Evolutionary conservation across 2,329 filamentous ascomycete species (phyloP), one percentile per base, ranked within the genome.

Genomic region (Zopfia rhizophila): DNA sequence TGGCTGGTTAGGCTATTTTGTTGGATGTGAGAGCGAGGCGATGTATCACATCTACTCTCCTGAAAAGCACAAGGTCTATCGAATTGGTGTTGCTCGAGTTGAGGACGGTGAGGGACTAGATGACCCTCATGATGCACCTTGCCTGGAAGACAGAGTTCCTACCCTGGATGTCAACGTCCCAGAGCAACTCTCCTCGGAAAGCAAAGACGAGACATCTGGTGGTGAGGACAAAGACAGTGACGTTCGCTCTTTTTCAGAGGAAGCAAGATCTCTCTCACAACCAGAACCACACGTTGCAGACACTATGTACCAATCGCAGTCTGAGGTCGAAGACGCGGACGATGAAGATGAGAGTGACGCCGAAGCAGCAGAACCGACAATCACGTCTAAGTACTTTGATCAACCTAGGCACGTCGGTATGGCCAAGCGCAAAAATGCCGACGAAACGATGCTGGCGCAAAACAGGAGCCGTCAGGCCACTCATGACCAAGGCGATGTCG

Each of bases 111-210:
- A 27, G 22, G 36, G 36, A 21, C 24, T 38, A 28, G 21, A 38
- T 28, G 22, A 38, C 22, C 21, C 8, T 14, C 22, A 38, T 28
- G 13, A 28, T 38, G 14, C 10, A 28, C 36, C 36, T 18, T 28
- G 22, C 23, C 36, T 38, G 22, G 22, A 38, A 38, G 36, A 38
- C n/a, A n/a, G n/a, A 38, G 17, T 38, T 23, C 21, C 33, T 14
- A 38, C 21, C n/a, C n/a, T n/a, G 16, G 8, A 24, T 24, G 14
- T 22, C 11, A 18, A 23, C 18, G 21, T 38, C 17, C 33, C 21
- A 12, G 21, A 38, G 8, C 7, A 38, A 22, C 18, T 38, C 7
- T 5, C 14, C n/a, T 24, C 21, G 16, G 33, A 38, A 38, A 25
- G 6, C 8, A 16, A 24, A 6, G 18, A 38, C 25, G 13, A 38